phyloP scores from a whole-genome alignment of 2,329 filamentous ascomycete species.

The Microcyclospora pomicola region DNA sequence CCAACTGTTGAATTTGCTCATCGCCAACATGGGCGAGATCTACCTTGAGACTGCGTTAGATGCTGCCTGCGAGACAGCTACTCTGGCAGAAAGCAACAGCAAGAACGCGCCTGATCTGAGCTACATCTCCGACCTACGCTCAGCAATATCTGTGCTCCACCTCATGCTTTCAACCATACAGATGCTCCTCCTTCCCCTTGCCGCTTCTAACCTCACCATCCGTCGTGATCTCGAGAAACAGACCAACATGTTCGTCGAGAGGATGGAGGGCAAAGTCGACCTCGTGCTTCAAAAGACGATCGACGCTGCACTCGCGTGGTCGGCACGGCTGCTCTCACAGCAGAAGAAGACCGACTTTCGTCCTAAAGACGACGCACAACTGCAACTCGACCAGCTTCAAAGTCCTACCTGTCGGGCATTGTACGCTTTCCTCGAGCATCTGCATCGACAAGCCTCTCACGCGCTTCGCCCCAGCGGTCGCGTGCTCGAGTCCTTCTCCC shows the following conservation, averaged over 20 bases:
- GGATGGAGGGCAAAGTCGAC: constrained; percentile 75
- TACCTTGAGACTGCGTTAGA: constrained; percentile 54
- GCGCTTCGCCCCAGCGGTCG: constrained; percentile 56
- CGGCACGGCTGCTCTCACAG: constrained; percentile 53
- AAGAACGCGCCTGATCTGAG: constrained; percentile 79
- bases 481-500: constrained; percentile 69
- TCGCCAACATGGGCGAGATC: constrained; percentile 78
- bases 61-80: constrained; percentile 59
- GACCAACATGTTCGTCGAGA: constrained; percentile 55
- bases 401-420: constrained; percentile 74
- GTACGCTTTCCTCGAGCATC: constrained; percentile 59
- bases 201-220: constrained; percentile 78
- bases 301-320: constrained; percentile 64
- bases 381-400: constrained; percentile 58
- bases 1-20: constrained; percentile 66
- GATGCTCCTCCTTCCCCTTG: constrained; percentile 79
- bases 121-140: constrained; percentile 65
- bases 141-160: constrained; percentile 77
- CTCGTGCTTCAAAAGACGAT: constrained; percentile 54
- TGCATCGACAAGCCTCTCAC: constrained; percentile 47
- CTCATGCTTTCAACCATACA: constrained; percentile 87
- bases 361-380: constrained; percentile 62
- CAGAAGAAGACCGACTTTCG: constrained; percentile 87
- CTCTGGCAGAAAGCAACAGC: constrained; percentile 54
- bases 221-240: constrained; percentile 80